Evolutionary conservation across 2,329 filamentous ascomycete genomes (phyloP).

Genomic region (Phaeomoniella chlamydospora): DNA sequence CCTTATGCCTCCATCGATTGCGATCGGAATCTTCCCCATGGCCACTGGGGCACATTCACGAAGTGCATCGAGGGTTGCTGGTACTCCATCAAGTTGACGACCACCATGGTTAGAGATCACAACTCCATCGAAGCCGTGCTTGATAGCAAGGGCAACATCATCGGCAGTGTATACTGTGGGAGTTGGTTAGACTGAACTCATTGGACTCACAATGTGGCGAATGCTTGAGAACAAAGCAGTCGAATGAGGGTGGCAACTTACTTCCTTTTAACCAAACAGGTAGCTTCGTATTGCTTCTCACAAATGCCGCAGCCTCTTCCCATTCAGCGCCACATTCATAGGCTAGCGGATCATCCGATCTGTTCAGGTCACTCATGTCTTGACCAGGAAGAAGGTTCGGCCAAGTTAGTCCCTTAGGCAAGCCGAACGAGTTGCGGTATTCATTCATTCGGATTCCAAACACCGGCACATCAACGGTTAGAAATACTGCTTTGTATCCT

Average conservation of each 20-base stretch:
- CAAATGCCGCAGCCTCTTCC: conserved; percentile 34
- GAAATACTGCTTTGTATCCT: conserved; percentile 38
- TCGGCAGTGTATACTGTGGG: conserved; percentile 8
- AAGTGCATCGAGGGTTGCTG: conserved; percentile 9
- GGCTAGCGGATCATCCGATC: not conserved
- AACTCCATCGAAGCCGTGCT: conserved; percentile 9
- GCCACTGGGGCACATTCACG: conserved; percentile 8
- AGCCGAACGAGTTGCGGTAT: conserved; percentile 34
- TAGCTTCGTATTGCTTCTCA: conserved; percentile 22
- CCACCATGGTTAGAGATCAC: conserved; percentile 10
- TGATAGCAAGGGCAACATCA: conserved; percentile 9
- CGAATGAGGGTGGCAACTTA: conserved; percentile 10
- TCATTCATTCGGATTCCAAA: conserved; percentile 40
- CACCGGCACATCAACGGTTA: conserved; percentile 40
- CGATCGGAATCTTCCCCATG: conserved; percentile 15
- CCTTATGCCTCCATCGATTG: conserved; percentile 18
- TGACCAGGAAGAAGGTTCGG: conserved; percentile 14
- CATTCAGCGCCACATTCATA: conserved; percentile 16
- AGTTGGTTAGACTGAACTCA: conserved; percentile 9
- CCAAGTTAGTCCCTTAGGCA: conserved; percentile 9
- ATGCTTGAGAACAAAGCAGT: too few species aligned
- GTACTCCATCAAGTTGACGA: conserved; percentile 9
- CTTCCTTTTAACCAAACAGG: conserved; percentile 12
- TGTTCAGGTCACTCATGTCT: not conserved
- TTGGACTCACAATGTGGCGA: conserved; percentile 4